Evolutionary conservation across 768 basidiomycete genomes (phyloP).

Genomic region (Leccinellum albellum): DNA sequence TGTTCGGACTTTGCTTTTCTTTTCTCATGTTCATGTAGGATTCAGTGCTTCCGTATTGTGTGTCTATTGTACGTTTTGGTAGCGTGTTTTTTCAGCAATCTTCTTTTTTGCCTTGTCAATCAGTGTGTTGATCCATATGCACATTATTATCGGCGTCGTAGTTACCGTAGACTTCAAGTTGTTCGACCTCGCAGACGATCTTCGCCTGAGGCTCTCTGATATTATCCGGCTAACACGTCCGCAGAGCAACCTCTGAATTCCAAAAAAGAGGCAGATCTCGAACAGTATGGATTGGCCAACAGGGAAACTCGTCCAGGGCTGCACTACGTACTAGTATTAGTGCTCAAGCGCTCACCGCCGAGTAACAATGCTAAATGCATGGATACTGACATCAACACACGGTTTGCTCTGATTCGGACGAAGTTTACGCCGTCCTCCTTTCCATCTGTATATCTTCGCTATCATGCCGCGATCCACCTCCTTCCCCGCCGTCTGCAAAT

Average conservation of each 20-base stretch:
- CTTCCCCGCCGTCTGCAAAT: background rate
- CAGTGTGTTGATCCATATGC: background rate
- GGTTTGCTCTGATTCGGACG: background rate
- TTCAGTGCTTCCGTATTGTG: background rate
- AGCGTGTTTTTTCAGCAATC: background rate
- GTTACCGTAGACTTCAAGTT: no score
- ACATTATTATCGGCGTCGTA: no score
- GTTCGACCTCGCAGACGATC: background rate
- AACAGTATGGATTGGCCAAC: no score
- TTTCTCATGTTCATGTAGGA: background rate
- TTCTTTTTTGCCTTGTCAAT: background rate
- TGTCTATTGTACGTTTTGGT: slow-evolving; percentile 2
- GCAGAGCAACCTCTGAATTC: no score
- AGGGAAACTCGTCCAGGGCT: no score
- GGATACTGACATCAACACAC: no score
- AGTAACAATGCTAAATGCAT: no score
- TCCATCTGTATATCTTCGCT: background rate
- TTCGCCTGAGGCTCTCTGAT: no score
- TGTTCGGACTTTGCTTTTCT: background rate
- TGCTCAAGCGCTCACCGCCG: no score
- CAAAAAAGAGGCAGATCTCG: no score
- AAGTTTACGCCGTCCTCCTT: background rate
- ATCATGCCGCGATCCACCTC: background rate
- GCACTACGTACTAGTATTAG: no score
- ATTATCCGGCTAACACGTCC: no score